phyloP scores from a whole-genome alignment of 768 basidiomycete species.

The Mycena floridula region DNA sequence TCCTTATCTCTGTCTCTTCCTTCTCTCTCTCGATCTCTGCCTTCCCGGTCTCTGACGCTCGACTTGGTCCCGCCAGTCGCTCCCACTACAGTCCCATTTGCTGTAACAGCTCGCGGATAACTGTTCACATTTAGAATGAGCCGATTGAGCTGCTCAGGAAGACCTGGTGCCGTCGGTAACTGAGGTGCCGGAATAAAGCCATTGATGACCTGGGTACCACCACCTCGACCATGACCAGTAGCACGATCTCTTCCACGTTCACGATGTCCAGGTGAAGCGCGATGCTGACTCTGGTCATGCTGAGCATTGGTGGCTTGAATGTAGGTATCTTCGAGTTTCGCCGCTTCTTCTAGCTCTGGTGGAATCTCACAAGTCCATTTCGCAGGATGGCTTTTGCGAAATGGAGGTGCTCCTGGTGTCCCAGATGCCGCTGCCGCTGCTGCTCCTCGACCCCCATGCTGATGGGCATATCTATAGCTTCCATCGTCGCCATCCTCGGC shows the following conservation, averaged over 20 bases:
- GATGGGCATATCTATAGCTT: slow-evolving; percentile 5
- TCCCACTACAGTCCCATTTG: slow-evolving; percentile 20
- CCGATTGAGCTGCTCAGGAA: slow-evolving; percentile 91
- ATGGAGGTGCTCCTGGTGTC: no score
- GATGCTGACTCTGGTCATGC: slow-evolving; percentile 19
- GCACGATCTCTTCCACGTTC: slow-evolving; percentile 5
- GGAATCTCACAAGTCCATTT: slow-evolving; percentile 82
- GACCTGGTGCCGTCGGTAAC: slow-evolving; percentile 80
- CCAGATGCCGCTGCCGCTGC: no score
- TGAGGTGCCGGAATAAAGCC: slow-evolving; percentile 58
- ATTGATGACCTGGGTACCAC: slow-evolving; percentile 7
- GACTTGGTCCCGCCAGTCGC: slow-evolving; percentile 13
- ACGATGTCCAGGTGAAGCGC: slow-evolving; percentile 19
- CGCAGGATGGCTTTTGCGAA: slow-evolving; percentile 11
- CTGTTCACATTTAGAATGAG: slow-evolving; percentile 72
- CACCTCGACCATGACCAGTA: background rate
- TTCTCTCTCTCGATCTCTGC: background rate
- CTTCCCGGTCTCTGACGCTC: slow-evolving; percentile 10
- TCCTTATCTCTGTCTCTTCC: background rate
- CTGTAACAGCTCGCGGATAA: slow-evolving; percentile 24
- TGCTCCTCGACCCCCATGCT: no score
- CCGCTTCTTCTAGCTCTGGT: slow-evolving; percentile 69
- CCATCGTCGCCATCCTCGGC: slow-evolving; percentile 1
- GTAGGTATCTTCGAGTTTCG: slow-evolving; percentile 78
- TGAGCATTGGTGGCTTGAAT: slow-evolving; percentile 42